phyloP scores from a whole-genome alignment of 2,329 filamentous ascomycete genomes.

The Colletotrichum eleusines region DNA sequence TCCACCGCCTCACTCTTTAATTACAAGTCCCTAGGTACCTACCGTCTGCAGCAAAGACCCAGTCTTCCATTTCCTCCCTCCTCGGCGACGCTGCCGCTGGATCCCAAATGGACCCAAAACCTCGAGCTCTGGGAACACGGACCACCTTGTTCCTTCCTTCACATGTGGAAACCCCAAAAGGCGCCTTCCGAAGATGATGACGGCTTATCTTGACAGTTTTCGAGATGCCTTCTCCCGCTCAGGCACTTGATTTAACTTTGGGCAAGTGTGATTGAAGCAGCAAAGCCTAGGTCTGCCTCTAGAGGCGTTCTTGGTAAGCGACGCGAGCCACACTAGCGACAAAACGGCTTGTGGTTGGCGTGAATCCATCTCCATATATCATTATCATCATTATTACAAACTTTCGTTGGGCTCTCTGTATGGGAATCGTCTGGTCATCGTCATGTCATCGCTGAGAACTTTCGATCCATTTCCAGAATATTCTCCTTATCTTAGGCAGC shows the following conservation, averaged over 20 bases:
- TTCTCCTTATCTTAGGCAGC: background rate
- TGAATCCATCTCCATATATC: background rate
- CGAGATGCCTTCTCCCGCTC: background rate
- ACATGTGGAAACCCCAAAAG: constrained; percentile 22
- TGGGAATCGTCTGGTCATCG: background rate
- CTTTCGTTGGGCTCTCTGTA: background rate
- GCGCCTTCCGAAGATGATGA: constrained; percentile 3
- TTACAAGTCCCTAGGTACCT: background rate
- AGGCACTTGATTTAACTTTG: background rate
- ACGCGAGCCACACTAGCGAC: background rate
- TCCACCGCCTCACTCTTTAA: constrained; percentile 34
- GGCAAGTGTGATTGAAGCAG: background rate
- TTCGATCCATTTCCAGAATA: background rate
- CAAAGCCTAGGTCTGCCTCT: background rate
- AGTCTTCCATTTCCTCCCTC: constrained; percentile 16
- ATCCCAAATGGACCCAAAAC: too few species aligned
- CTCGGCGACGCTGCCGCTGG: constrained; percentile 28
- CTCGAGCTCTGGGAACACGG: constrained; percentile 29
- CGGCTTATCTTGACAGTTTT: background rate
- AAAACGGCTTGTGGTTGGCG: background rate
- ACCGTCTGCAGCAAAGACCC: constrained; percentile 12
- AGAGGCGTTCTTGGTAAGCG: background rate
- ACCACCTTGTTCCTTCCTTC: constrained; percentile 21
- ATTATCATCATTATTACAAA: background rate
- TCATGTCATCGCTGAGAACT: constrained; percentile 1